A percentile compares a stretch with the other conserved stretches of the same genome.
phyloP scores from a whole-genome alignment of 1,284 basidiomycete species.

The Austroboletus novae-zelandiae region DNA sequence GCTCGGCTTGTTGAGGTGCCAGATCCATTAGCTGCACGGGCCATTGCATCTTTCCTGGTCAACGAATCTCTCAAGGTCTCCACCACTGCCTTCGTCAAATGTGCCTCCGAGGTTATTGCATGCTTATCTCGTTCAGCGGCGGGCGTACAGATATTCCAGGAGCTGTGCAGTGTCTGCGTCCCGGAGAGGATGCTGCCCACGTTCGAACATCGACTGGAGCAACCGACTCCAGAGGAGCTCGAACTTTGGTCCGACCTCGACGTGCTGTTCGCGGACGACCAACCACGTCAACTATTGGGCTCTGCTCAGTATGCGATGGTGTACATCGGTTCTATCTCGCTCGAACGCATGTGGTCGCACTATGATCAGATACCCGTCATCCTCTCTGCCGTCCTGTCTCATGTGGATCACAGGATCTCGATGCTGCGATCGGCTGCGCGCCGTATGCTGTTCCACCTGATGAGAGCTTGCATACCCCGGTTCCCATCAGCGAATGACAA shows the following conservation, averaged over 20 bases:
- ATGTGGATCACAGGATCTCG: constrained; percentile 75
- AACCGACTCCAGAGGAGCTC: constrained; percentile 69
- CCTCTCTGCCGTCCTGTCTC: constrained; percentile 80
- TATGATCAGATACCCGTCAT: constrained; percentile 69
- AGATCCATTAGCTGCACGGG: constrained; percentile 73
- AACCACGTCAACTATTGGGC: constrained; percentile 66
- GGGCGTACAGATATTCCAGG: constrained; percentile 76
- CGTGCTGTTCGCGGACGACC: constrained; percentile 66
- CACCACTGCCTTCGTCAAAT: constrained; percentile 73
- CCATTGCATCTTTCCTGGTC: constrained; percentile 80
- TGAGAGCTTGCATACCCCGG: constrained; percentile 75
- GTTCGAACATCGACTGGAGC: constrained; percentile 66
- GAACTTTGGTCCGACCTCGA: constrained; percentile 74
- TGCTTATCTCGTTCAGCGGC: constrained; percentile 80
- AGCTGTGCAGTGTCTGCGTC: constrained; percentile 82
- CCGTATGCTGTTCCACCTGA: constrained; percentile 74
- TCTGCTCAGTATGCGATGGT: constrained; percentile 87
- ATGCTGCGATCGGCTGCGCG: constrained; percentile 73
- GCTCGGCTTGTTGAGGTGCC: constrained; percentile 69
- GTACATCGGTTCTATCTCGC: constrained; percentile 80
- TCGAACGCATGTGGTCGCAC: constrained; percentile 79
- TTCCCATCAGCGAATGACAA: constrained; percentile 66
- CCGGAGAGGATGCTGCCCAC: constrained; percentile 80
- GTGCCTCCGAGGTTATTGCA: constrained; percentile 81
- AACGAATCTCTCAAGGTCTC: constrained; percentile 87